phyloP scores from a whole-genome alignment of 805 yeast species.

The Cyberlindnera mycetangii region DNA sequence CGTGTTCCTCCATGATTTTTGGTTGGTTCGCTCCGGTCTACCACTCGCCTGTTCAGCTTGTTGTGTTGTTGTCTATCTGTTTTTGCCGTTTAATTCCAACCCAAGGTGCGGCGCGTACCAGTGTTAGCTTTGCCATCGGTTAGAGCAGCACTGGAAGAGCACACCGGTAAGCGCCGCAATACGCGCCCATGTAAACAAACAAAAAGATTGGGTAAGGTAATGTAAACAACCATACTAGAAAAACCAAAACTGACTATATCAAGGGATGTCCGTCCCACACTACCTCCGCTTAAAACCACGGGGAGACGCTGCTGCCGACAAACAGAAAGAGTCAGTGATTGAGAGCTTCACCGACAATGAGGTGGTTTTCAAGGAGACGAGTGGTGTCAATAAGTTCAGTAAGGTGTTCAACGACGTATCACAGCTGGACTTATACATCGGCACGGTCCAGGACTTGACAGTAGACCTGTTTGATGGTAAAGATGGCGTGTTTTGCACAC shows the following conservation, averaged over 20 bases:
- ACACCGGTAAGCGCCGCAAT: background rate
- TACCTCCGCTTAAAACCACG: constrained; percentile 38
- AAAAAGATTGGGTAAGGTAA: too few relatives aligned
- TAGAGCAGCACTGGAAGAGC: too few relatives aligned
- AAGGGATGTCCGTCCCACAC: constrained; percentile 34
- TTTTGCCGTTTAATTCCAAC: too few relatives aligned
- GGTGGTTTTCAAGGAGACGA: constrained; percentile 27
- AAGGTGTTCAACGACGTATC: constrained; percentile 32
- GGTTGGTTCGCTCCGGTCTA: too few relatives aligned
- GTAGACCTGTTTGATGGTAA: constrained; percentile 28
- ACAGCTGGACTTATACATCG: constrained; percentile 37
- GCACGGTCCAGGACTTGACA: constrained; percentile 22
- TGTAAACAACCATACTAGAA: background rate
- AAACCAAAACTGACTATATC: too few relatives aligned
- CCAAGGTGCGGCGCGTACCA: too few relatives aligned
- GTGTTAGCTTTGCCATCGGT: too few relatives aligned
- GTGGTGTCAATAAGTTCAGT: constrained; percentile 30
- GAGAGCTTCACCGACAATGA: constrained; percentile 24
- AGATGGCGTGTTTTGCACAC: constrained; percentile 44
- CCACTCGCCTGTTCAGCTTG: too few relatives aligned
- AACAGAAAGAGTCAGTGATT: constrained; percentile 19
- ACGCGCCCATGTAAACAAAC: background rate
- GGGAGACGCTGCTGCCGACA: constrained; percentile 17
- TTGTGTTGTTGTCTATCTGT: too few relatives aligned
- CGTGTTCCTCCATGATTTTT: too few relatives aligned